Conservation (phyloP, 495 filamentous ascomycete genomes). For the Talaromyces nanjingensis region DNA sequence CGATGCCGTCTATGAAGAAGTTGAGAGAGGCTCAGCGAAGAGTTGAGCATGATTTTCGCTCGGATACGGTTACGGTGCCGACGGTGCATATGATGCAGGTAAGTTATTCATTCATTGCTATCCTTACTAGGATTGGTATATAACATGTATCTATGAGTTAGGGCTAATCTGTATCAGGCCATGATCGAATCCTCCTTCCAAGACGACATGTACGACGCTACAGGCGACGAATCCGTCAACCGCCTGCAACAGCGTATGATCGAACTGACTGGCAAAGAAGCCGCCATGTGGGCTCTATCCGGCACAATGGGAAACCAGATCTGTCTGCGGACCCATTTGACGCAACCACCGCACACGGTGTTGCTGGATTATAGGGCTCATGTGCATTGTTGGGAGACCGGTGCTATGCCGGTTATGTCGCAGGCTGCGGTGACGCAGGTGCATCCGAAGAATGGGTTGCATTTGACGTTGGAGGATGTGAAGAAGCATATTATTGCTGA, state of each 20-base stretch:
- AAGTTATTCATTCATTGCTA: neutral
- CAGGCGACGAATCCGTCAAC: slow-evolving; percentile 51
- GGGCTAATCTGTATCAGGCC: slow-evolving; percentile 28
- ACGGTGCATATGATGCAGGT: slow-evolving; percentile 46
- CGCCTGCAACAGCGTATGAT: slow-evolving; percentile 58
- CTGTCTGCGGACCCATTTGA: slow-evolving; percentile 56
- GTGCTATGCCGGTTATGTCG: slow-evolving; percentile 52
- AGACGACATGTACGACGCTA: slow-evolving; percentile 71
- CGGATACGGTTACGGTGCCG: slow-evolving; percentile 70
- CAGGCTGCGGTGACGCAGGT: slow-evolving; percentile 51
- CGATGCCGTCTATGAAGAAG: slow-evolving; percentile 5
- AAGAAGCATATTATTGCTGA: slow-evolving; percentile 41
- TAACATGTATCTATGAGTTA: too few relatives aligned
- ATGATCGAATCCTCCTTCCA: slow-evolving; percentile 48
- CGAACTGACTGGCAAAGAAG: slow-evolving; percentile 56
- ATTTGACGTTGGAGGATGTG: slow-evolving; percentile 64
- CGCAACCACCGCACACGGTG: slow-evolving; percentile 63
- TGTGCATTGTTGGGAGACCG: slow-evolving; percentile 62
- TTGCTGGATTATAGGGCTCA: slow-evolving; percentile 60
- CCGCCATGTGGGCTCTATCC: slow-evolving; percentile 62
- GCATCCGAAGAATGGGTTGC: slow-evolving; percentile 50
- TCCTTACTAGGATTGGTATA: too few relatives aligned
- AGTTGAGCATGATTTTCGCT: slow-evolving; percentile 16
- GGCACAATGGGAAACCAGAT: slow-evolving; percentile 85
- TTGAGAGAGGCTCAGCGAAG: slow-evolving; percentile 4